These are phyloP conservation scores for Magnaporthiopsis rhizophila DNA, from an alignment of 2,329 filamentous ascomycete species.

Conservation along the genomic window DNA sequence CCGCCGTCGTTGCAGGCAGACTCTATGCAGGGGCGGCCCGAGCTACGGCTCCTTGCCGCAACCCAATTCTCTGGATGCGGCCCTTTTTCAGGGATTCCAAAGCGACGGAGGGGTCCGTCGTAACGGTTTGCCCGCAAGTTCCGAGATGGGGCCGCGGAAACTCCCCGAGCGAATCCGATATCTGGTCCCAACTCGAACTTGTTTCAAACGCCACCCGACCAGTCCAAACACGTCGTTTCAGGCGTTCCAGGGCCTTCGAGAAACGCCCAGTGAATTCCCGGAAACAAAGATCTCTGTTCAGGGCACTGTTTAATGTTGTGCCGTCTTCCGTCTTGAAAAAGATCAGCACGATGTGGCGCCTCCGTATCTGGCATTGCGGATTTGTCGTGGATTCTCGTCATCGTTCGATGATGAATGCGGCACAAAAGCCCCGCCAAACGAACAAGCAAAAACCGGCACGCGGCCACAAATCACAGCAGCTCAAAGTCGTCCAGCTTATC, in stretches of 20 bases:
- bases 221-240: neutral
- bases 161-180: neutral
- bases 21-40: neutral
- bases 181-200: neutral
- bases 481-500: conserved; percentile 97
- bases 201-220: neutral
- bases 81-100: neutral
- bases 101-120: neutral
- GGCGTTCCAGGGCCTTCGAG: neutral
- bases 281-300: neutral
- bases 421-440: neutral
- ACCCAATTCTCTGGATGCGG: neutral
- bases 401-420: neutral
- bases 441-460: neutral
- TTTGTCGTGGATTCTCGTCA: too few species aligned
- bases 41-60: neutral
- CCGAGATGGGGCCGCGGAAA: neutral
- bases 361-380: neutral
- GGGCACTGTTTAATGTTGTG: neutral
- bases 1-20: neutral
- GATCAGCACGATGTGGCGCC: neutral
- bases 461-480: conserved; percentile 49
- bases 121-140: neutral
- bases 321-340: neutral
- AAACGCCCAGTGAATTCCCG: neutral